A percentile compares a stretch with the other conserved stretches of the same genome.
Conservation (phyloP, 176 grass and related monocot genomes). For the Luzula sylvatica region DNA sequence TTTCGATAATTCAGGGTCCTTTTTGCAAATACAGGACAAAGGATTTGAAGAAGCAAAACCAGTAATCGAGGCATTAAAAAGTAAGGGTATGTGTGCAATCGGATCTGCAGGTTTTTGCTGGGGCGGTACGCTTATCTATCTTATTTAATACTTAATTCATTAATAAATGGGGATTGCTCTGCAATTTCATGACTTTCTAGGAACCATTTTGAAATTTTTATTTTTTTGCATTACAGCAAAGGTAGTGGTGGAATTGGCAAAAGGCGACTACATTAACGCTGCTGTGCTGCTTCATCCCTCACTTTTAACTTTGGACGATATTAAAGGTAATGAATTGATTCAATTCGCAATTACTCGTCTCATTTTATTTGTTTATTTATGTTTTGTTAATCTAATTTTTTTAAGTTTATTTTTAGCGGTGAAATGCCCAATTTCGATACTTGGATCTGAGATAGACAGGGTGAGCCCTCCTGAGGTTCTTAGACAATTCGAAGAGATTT, state of each 20-base stretch:
- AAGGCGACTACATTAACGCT: constrained; percentile 23
- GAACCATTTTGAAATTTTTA: neutral
- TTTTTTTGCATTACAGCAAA: constrained; percentile 14
- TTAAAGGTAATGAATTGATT: constrained; percentile 17
- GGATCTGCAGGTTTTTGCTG: constrained; percentile 29
- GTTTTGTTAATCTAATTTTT: neutral
- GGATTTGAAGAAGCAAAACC: constrained; percentile 26
- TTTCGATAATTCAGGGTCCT: neutral
- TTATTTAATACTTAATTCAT: neutral
- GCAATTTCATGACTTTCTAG: neutral
- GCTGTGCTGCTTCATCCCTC: constrained; percentile 26
- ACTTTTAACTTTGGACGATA: constrained; percentile 25
- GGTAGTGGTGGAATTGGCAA: constrained; percentile 30
- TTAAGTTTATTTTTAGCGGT: constrained; percentile 21
- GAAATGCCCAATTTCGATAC: constrained; percentile 33
- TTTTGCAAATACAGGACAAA: constrained; percentile 16
- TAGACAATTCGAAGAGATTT: constrained; percentile 31
- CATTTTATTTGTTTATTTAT: no score
- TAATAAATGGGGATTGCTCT: neutral
- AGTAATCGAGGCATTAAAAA: constrained; percentile 22
- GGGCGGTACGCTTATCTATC: constrained; percentile 14
- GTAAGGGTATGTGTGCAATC: constrained; percentile 14
- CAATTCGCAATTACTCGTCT: neutral
- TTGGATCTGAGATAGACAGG: constrained; percentile 32
- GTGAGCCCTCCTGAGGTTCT: constrained; percentile 22